A percentile compares a stretch with the other conserved stretches of the same genome.
Evolutionary conservation across 441 rosid genomes (phyloP).

Genomic region (Kokia cookei): DNA sequence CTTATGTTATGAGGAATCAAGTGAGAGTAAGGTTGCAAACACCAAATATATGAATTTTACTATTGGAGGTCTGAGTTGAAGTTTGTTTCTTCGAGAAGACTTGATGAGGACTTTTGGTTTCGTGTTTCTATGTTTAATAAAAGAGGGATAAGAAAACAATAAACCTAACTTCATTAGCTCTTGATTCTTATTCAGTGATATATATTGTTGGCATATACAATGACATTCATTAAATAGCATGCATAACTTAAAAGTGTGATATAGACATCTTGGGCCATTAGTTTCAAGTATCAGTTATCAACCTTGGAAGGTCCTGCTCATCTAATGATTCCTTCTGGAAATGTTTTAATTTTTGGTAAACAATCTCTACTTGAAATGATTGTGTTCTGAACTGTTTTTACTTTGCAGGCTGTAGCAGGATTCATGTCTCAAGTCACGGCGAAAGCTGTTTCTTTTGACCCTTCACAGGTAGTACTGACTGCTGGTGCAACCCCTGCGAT

Average conservation of each 20-base stretch:
- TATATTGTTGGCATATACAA: not conserved
- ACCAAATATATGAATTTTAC: not conserved
- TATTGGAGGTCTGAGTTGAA: not conserved
- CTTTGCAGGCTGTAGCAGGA: constrained; percentile 59
- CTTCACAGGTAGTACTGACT: constrained; percentile 58
- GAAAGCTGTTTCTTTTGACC: constrained; percentile 47
- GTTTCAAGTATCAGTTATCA: not conserved
- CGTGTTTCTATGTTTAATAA: not conserved
- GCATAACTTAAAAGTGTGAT: not conserved
- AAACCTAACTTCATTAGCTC: not conserved
- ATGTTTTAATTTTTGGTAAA: not conserved
- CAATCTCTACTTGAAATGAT: not conserved
- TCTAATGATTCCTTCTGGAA: not conserved
- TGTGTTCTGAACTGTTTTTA: not conserved
- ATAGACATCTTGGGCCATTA: not conserved
- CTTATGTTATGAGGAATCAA: not conserved
- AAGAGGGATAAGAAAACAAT: not conserved
- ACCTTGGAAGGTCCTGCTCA: not conserved
- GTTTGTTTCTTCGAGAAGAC: not conserved
- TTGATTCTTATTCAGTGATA: not conserved
- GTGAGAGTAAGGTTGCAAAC: not conserved
- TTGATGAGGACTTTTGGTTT: not conserved
- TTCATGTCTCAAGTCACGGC: constrained; percentile 63
- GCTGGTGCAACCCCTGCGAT: constrained; percentile 75
- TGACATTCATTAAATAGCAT: not conserved